Percentiles rank a stretch among this genome's conserved stretches.
Evolutionary conservation across 2,329 filamentous ascomycete genomes (phyloP).

Genomic region (Stagonosporopsis vannaccii): DNA sequence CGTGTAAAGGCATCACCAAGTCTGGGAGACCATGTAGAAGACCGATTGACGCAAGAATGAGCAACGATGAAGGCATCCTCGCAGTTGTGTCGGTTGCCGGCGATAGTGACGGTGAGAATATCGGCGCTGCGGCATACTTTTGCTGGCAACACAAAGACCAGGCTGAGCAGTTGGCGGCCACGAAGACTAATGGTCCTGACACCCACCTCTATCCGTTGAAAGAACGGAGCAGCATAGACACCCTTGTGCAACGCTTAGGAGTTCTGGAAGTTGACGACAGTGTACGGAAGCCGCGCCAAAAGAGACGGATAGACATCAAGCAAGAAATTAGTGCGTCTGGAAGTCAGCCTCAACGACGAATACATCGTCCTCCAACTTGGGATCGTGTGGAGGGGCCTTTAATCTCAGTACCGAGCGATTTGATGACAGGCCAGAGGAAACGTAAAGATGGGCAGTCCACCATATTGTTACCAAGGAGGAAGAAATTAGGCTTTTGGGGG

Average conservation of each 20-base stretch:
- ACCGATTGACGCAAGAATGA: constrained; percentile 62
- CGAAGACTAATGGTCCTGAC: constrained; percentile 30
- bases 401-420: constrained; percentile 53
- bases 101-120: constrained; percentile 60
- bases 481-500: constrained; percentile 51
- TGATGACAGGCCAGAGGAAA: constrained; percentile 41
- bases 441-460: constrained; percentile 28
- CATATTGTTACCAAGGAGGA: constrained; percentile 25
- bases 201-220: constrained; percentile 64
- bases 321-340: constrained; percentile 25
- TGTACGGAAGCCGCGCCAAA: constrained; percentile 48
- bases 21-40: constrained; percentile 85
- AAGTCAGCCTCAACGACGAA: constrained; percentile 30
- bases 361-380: constrained; percentile 54
- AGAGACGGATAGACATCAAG: constrained; percentile 32
- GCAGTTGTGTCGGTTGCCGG: constrained; percentile 49
- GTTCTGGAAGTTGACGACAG: constrained; percentile 68
- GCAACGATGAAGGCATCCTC: constrained; percentile 49
- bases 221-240: constrained; percentile 82
- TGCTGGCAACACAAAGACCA: constrained; percentile 98
- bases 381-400: constrained; percentile 54
- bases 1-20: constrained; percentile 86
- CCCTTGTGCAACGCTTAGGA: constrained; percentile 79
- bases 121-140: constrained; percentile 70
- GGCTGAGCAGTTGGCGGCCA: constrained; percentile 57